These are phyloP conservation scores for Aureobasidium sp. DNA, from an alignment of 2,329 filamentous ascomycete species.

Conservation along the genomic window DNA sequence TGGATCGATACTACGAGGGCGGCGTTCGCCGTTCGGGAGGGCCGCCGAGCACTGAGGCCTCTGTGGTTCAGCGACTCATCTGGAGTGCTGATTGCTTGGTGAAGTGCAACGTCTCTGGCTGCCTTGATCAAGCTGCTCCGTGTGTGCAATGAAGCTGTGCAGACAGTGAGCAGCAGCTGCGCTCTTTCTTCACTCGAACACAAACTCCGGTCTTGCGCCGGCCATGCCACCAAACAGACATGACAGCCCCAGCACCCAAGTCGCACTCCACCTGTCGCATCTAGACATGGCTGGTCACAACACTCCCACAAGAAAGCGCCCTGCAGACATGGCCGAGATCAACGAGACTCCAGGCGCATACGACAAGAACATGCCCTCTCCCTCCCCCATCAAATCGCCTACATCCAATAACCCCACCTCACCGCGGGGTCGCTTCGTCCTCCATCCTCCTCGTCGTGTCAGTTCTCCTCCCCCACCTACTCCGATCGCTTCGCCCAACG, in stretches of 20 bases:
- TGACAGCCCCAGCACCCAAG: slow-evolving; percentile 4
- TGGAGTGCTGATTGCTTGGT: neutral
- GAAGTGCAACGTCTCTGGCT: slow-evolving; percentile 8
- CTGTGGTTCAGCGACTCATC: neutral
- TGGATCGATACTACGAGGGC: neutral
- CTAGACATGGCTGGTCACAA: neutral
- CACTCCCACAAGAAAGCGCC: neutral
- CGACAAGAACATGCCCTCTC: neutral
- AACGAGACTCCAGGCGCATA: slow-evolving; percentile 6
- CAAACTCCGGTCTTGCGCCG: neutral
- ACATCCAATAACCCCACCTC: neutral
- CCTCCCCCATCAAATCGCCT: neutral
- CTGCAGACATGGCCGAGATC: neutral
- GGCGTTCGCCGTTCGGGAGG: neutral
- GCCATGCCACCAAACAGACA: neutral
- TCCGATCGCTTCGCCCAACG: neutral
- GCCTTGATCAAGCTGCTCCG: neutral
- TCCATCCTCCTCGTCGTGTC: slow-evolving; percentile 9
- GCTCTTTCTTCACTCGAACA: neutral
- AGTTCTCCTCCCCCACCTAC: slow-evolving; percentile 9
- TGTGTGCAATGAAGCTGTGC: neutral
- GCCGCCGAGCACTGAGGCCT: neutral
- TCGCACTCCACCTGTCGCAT: neutral
- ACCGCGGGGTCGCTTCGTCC: neutral
- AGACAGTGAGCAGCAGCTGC: neutral